Conservation (phyloP, 352 stramenopile species). For the Globisporangium irregulare region DNA sequence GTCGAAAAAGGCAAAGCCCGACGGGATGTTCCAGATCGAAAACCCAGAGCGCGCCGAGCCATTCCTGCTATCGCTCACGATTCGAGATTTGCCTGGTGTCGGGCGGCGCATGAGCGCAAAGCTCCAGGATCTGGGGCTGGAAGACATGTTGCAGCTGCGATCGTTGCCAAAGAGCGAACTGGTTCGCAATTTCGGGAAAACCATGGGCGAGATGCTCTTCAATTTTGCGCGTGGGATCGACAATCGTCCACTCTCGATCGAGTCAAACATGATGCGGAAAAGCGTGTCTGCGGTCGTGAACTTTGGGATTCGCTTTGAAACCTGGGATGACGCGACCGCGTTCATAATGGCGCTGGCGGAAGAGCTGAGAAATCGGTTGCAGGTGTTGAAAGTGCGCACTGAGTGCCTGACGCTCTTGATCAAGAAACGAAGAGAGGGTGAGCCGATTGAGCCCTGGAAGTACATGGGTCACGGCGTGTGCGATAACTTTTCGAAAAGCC, state of each 20-base stretch:
- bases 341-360: conserved; percentile 82
- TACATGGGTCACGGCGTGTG: conserved; percentile 87
- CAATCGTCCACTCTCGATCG: conserved; percentile 55
- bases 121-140: conserved; percentile 62
- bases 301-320: conserved; percentile 90
- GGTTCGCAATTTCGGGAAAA: conserved; percentile 57
- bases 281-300: conserved; percentile 91
- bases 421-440: conserved; percentile 73
- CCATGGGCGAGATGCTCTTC: conserved; percentile 68
- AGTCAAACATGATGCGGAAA: conserved; percentile 76
- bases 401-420: conserved; percentile 79
- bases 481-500: conserved; percentile 83
- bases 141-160: conserved; percentile 62
- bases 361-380: conserved; percentile 67
- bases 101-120: conserved; percentile 63
- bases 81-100: conserved; percentile 81
- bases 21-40: conserved; percentile 78
- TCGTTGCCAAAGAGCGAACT: conserved; percentile 52
- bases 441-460: conserved; percentile 74
- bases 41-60: conserved; percentile 38
- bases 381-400: conserved; percentile 48
- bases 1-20: conserved; percentile 92
- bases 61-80: conserved; percentile 64
- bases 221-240: conserved; percentile 80
- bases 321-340: conserved; percentile 59